Evolutionary conservation across 2,329 filamentous ascomycete species (phyloP), one percentile per base, ranked within the genome.

Genomic region (Dryadomyces sulphureus): DNA sequence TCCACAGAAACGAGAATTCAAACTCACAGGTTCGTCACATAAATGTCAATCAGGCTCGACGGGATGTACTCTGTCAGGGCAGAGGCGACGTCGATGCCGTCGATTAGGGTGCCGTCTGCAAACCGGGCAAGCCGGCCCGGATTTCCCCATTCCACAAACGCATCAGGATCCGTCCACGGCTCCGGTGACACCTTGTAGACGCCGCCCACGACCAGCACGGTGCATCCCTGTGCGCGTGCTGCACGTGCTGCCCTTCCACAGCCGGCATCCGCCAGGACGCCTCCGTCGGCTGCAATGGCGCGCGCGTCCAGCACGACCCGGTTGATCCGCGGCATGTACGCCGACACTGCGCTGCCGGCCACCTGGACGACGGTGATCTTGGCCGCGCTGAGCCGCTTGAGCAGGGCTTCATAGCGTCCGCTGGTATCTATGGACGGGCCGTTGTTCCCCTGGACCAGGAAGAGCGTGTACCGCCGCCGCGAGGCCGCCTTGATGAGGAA

Each of bases 121-220:
- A 86, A 94, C 35, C 71, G 73, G 38, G 92, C 76, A 47, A 87
- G 81, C 53, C 75, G 81, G 45, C 81, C 79, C 1, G 88, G 78
- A 59, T 89, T 80, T 16, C 87, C 90, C 65, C 87, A 87, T 64
- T 95, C 90, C 48, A 94, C 84, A 50, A 94, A 67, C 5, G 79
- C 77, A 52, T 87, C 82, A 45, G 84, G 80, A 56, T 92, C 80
- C 56, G 88, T 89, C 1, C 88, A 84, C 56, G 88, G 90, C 49
- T 93, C 80, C 0, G 92, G 89, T 54, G 86, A 93, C 46, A 98
- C 75, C 64, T 94, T 94, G 69, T 95, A 96, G 19, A 96, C 81
- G 27, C 88, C 90, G 45, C 83, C 84, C 38, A 98, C 75, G 3
- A 93, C 86, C 21, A 96, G 80, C 17, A 98, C 89, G 0, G 88